Evolutionary conservation across 2,329 filamentous ascomycete genomes (phyloP).

Genomic region (Neocatenulostroma microsporum): DNA sequence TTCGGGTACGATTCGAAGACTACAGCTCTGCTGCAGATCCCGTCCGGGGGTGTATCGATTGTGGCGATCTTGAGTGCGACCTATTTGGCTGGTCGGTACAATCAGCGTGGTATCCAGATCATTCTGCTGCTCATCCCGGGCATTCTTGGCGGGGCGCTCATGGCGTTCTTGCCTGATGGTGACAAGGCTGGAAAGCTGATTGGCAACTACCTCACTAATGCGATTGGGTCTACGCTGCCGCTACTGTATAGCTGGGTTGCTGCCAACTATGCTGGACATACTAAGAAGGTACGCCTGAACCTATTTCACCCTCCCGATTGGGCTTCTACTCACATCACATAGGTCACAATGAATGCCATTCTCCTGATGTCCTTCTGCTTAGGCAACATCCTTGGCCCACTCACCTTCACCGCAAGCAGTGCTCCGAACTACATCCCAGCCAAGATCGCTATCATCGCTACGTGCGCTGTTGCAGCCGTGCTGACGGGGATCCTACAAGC

Average conservation of each 20-base stretch:
- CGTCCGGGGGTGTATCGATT: slow-evolving; percentile 46
- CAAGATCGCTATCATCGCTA: slow-evolving; percentile 36
- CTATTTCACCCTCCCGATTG: slow-evolving; percentile 11
- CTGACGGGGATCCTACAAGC: slow-evolving; percentile 42
- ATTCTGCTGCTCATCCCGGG: slow-evolving; percentile 20
- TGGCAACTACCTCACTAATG: slow-evolving; percentile 35
- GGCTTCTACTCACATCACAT: too few relatives aligned
- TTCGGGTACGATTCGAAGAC: slow-evolving; percentile 25
- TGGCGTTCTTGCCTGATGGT: slow-evolving; percentile 25
- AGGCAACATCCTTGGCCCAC: slow-evolving; percentile 37
- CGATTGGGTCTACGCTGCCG: slow-evolving; percentile 31
- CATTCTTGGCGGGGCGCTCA: slow-evolving; percentile 24
- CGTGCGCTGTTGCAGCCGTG: slow-evolving; percentile 27
- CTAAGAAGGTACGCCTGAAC: slow-evolving; percentile 44
- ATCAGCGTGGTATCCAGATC: slow-evolving; percentile 23
- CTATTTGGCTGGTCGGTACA: slow-evolving; percentile 22
- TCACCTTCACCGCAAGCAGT: slow-evolving; percentile 31
- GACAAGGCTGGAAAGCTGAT: slow-evolving; percentile 40
- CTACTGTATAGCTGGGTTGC: slow-evolving; percentile 27
- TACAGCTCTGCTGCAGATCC: slow-evolving; percentile 43
- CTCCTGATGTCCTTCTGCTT: slow-evolving; percentile 26
- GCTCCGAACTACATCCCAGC: slow-evolving; percentile 36
- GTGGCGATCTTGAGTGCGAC: slow-evolving; percentile 22
- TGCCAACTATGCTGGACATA: slow-evolving; percentile 58
- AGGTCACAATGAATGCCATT: slow-evolving; percentile 63